Base-by-base conservation (phyloP, 1,139 yeast genomes). In the Zygoascus hellenicus region DNA sequence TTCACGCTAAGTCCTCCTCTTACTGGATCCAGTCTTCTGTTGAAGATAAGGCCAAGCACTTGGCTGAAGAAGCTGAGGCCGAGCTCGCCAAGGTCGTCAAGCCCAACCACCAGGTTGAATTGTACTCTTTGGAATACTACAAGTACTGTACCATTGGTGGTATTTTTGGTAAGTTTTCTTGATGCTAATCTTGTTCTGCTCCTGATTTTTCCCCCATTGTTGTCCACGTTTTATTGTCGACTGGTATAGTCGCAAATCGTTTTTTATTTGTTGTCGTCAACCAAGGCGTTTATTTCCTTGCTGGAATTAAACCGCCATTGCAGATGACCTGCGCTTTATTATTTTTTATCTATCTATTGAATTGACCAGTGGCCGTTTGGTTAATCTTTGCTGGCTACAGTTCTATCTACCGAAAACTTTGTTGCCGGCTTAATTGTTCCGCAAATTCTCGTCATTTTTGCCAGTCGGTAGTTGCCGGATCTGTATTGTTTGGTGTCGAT, bases 121-220 rank as follows among this genome's bases (percentile, higher is more conserved):
- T 84, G 46, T 84, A 76, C 69, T 73, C 90, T 3, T 72, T 75
- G 19, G 83, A 86, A 64, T 90, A 84, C 69, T 90, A 78, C 69
- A 77, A 78, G 43, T 81, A 95, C 41, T 90, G 97, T 68, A 83
- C 95, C 9, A 52, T 87, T 36, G 97, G 97, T 47, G 97, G 97
- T 58, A 74, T 86, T 46, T 62, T 81, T 54, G 68, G 68, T 64
- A 57, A 48, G 68, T 61, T 28, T 4, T 19, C 14, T 11, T 37
- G 6, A 13, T 9, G n/a, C 13, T 41, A 15, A 31, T 16, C 14
- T 32, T 30, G 38, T 13, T 14, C 14, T 38, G 15, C 14, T 3
- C 4, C n/a, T 26, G 31, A 5, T 33, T 5, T 26, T 26, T 17
- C n/a, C n/a, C 15, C 26, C 13, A 17, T 19, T 14, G 29, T 11